phyloP scores from a whole-genome alignment of 192 early-diverging fungal species.

The Backusella tarrabulga region DNA sequence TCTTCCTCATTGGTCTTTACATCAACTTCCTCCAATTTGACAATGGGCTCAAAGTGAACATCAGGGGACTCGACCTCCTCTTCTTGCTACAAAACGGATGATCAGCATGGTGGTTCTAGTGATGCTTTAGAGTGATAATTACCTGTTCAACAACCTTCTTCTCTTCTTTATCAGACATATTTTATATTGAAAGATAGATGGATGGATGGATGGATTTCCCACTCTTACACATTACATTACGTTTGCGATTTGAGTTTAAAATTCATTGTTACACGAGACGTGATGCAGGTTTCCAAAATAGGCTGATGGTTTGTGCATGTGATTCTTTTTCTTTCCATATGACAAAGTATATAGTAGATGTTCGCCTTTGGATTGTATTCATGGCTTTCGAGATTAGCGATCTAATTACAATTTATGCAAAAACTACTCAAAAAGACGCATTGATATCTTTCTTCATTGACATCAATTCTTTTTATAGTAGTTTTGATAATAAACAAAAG shows the following conservation, averaged over 20 bases:
- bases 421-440: not conserved
- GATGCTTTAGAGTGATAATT: not conserved
- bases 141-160: slow-evolving; percentile 38
- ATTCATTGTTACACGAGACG: not conserved
- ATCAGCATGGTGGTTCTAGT: not conserved
- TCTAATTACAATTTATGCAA: not conserved
- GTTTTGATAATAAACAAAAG: not conserved
- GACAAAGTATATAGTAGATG: too few relatives aligned
- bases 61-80: slow-evolving; percentile 81
- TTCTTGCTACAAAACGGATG: slow-evolving; percentile 51
- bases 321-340: not conserved
- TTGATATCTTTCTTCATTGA: not conserved
- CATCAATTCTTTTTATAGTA: not conserved
- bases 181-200: not conserved
- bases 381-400: not conserved
- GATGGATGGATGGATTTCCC: slow-evolving; percentile 19
- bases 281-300: not conserved
- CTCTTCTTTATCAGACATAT: slow-evolving; percentile 39
- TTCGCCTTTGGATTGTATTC: too few relatives aligned
- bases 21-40: slow-evolving; percentile 90
- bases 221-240: not conserved
- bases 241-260: not conserved
- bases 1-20: slow-evolving; percentile 98
- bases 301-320: not conserved
- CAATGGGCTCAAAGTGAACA: slow-evolving; percentile 94